phyloP scores from a whole-genome alignment of 352 stramenopile genomes.

The Phytophthora niederhauseri region DNA sequence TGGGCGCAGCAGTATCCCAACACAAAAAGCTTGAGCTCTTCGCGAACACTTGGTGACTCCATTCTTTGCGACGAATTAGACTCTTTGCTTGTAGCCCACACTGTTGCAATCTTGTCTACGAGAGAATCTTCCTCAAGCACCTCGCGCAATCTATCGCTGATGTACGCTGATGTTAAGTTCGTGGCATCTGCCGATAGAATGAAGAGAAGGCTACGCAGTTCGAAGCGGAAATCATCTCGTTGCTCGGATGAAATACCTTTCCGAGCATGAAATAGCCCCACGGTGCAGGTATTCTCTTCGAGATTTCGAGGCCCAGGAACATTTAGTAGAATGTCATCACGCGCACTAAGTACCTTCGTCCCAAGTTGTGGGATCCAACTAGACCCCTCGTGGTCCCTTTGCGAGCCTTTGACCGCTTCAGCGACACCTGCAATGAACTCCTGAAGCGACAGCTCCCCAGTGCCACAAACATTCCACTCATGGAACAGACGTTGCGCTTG shows the following conservation, averaged over 20 bases:
- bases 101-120: not conserved
- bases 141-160: slow-evolving; percentile 9
- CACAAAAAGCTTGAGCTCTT: slow-evolving; percentile 30
- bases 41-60: not conserved
- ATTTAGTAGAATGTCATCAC: not conserved
- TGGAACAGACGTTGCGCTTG: slow-evolving; percentile 43
- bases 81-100: not conserved
- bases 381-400: slow-evolving; percentile 36
- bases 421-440: slow-evolving; percentile 48
- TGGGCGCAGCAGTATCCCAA: slow-evolving; percentile 44
- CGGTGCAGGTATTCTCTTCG: not conserved
- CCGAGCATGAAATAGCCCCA: not conserved
- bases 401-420: slow-evolving; percentile 39
- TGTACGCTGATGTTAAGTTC: not conserved
- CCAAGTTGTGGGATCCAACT: slow-evolving; percentile 50
- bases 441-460: slow-evolving; percentile 31
- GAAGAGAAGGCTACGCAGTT: slow-evolving; percentile 16
- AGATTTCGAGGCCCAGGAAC: not conserved
- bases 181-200: not conserved
- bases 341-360: slow-evolving; percentile 7
- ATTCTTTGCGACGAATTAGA: not conserved
- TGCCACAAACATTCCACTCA: slow-evolving; percentile 39
- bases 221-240: slow-evolving; percentile 7
- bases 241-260: not conserved
- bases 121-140: slow-evolving; percentile 15